Evolutionary conservation across 2,329 filamentous ascomycete genomes (phyloP).

Genomic region (Lasiodiplodia theobromae): DNA sequence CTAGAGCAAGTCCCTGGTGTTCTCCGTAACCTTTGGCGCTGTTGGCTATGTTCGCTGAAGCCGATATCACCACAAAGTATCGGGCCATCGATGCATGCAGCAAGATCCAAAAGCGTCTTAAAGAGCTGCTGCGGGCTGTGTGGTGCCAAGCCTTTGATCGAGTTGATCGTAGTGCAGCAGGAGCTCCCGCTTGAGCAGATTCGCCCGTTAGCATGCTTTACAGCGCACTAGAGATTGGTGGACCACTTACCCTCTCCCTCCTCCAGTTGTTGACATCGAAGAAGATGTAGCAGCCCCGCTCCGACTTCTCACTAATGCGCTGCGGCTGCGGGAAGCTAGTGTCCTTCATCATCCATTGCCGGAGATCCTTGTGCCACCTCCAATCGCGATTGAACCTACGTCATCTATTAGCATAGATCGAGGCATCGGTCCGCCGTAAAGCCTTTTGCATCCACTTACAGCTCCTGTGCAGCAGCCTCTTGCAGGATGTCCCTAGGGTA

Average conservation of each 20-base stretch:
- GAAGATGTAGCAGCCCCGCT: slow-evolving; percentile 62
- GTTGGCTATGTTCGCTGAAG: background rate
- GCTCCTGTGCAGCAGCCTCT: slow-evolving; percentile 69
- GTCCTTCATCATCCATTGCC: slow-evolving; percentile 64
- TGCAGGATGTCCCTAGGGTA: slow-evolving; percentile 71
- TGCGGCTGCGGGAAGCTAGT: slow-evolving; percentile 52
- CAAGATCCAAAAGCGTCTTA: background rate
- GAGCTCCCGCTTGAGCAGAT: slow-evolving; percentile 53
- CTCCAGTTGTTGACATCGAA: slow-evolving; percentile 62
- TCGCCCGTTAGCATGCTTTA: slow-evolving; percentile 33
- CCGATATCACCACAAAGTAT: slow-evolving; percentile 1
- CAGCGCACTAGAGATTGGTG: slow-evolving; percentile 1
- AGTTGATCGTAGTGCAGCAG: slow-evolving; percentile 61
- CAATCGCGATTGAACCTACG: slow-evolving; percentile 55
- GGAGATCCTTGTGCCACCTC: slow-evolving; percentile 62
- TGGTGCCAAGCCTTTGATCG: slow-evolving; percentile 48
- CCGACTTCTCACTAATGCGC: slow-evolving; percentile 54
- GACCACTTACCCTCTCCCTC: slow-evolving; percentile 54
- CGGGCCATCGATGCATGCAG: background rate
- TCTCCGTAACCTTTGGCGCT: background rate
- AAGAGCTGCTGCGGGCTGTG: slow-evolving; percentile 24
- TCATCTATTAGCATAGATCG: slow-evolving; percentile 10
- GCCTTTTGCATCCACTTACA: slow-evolving; percentile 47
- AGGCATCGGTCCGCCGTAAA: background rate
- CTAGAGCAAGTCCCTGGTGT: background rate